Percentiles rank a stretch among this genome's conserved stretches.
phyloP scores from a whole-genome alignment of 768 basidiomycete species.

The Macrolepiota dolichaula region DNA sequence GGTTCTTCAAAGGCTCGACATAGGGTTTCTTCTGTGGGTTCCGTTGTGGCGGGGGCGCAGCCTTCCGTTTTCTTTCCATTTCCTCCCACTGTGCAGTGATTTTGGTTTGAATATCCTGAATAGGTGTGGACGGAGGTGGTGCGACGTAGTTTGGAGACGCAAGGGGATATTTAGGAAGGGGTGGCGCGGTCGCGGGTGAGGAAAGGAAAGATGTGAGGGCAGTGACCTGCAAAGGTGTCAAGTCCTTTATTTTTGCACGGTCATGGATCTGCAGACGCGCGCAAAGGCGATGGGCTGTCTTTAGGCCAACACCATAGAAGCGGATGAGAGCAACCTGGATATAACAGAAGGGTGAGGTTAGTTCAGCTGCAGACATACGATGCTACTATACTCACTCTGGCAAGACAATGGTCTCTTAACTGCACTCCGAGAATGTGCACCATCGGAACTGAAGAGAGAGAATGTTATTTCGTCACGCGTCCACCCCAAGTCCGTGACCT shows the following conservation, averaged over 20 bases:
- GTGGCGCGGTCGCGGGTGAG: constrained; percentile 73
- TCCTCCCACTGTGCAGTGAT: constrained; percentile 28
- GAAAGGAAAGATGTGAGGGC: constrained; percentile 93
- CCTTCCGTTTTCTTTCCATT: constrained; percentile 27
- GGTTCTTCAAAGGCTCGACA: constrained; percentile 62
- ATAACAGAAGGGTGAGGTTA: background rate
- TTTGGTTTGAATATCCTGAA: constrained; percentile 35
- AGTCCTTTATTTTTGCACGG: constrained; percentile 72
- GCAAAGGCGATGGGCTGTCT: constrained; percentile 77
- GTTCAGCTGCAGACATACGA: background rate
- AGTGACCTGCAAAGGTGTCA: constrained; percentile 86
- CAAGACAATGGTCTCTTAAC: constrained; percentile 71
- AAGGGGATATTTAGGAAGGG: constrained; percentile 64
- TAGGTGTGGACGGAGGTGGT: constrained; percentile 38
- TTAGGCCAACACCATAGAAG: constrained; percentile 85
- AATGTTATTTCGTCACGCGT: constrained; percentile 15
- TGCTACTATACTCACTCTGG: constrained; percentile 54
- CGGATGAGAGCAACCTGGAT: constrained; percentile 81
- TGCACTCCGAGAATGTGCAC: constrained; percentile 87
- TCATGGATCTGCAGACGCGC: constrained; percentile 92
- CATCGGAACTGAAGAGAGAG: constrained; percentile 34
- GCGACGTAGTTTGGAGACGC: constrained; percentile 52
- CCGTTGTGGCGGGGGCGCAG: constrained; percentile 19
- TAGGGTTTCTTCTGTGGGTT: constrained; percentile 18
- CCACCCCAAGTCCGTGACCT: constrained; percentile 21